A percentile compares a stretch with the other conserved stretches of the same genome.
These are phyloP conservation scores for Auricularia heimuer DNA, from an alignment of 768 basidiomycete genomes.

Conservation along the genomic window DNA sequence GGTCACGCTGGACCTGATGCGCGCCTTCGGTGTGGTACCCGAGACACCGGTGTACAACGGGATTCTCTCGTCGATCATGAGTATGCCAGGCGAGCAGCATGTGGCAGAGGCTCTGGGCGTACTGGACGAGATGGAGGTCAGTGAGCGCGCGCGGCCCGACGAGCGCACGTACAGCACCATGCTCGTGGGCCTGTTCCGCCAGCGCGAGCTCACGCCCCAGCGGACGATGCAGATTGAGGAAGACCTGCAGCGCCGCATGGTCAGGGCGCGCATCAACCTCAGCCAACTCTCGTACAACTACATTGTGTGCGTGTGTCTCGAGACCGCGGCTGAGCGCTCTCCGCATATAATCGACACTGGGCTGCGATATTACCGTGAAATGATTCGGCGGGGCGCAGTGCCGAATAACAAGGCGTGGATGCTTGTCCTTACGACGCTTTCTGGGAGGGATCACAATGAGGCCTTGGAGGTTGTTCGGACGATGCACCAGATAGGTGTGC, in stretches of 20 bases:
- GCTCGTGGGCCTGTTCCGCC: not conserved
- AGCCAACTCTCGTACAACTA: not conserved
- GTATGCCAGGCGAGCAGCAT: not conserved
- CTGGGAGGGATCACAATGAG: not conserved
- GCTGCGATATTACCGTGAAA: not conserved
- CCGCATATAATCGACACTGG: not conserved
- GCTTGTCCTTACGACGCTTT: not conserved
- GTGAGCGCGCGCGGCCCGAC: not conserved
- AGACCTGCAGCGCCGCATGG: not conserved
- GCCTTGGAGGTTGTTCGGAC: not conserved
- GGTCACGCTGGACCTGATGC: not conserved
- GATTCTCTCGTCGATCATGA: not conserved
- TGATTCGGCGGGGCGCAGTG: not conserved
- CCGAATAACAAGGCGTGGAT: not conserved
- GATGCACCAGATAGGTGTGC: not conserved
- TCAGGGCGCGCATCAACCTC: not conserved
- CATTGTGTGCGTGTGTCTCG: not conserved
- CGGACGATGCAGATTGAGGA: not conserved
- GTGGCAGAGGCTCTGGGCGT: not conserved
- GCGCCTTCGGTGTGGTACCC: not conserved
- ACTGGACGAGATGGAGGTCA: not conserved
- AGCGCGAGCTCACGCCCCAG: not conserved
- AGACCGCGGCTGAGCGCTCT: not conserved
- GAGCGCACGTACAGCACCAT: not conserved
- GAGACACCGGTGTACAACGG: not conserved